A percentile compares a stretch with the other conserved stretches of the same genome.
These are phyloP conservation scores for Alternaria brassicae DNA, from an alignment of 2,329 filamentous ascomycete genomes.

Conservation along the genomic window DNA sequence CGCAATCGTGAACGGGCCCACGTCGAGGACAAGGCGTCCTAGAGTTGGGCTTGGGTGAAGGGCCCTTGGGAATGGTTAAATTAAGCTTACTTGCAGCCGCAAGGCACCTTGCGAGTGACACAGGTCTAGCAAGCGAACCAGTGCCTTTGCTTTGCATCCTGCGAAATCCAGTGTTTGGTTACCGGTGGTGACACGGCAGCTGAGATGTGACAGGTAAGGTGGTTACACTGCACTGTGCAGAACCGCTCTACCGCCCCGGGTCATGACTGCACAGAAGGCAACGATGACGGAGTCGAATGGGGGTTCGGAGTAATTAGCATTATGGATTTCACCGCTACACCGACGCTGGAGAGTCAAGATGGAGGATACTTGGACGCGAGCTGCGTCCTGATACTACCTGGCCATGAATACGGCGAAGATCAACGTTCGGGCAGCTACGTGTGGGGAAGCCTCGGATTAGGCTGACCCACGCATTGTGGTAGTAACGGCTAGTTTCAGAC, in stretches of 20 bases:
- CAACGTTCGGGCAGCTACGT: slow-evolving; percentile 9
- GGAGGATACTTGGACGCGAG: background rate
- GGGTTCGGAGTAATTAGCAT: background rate
- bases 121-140: slow-evolving; percentile 25
- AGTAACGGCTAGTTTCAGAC: slow-evolving; percentile 7
- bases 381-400: slow-evolving; percentile 1
- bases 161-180: slow-evolving; percentile 10
- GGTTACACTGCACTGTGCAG: slow-evolving; percentile 2
- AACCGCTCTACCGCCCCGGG: slow-evolving; percentile 16
- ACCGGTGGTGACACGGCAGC: slow-evolving; percentile 12
- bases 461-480: background rate
- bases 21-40: slow-evolving; percentile 5
- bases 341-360: background rate
- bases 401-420: slow-evolving; percentile 3
- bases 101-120: slow-evolving; percentile 12
- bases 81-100: slow-evolving; percentile 27
- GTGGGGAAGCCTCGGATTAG: slow-evolving; percentile 1
- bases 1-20: slow-evolving; percentile 33
- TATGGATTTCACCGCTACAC: background rate
- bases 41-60: background rate
- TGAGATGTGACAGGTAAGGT: slow-evolving; percentile 2
- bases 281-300: background rate
- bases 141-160: slow-evolving; percentile 10
- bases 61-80: slow-evolving; percentile 12
- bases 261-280: slow-evolving; percentile 8